Percentiles rank a stretch among this genome's conserved stretches.
These are phyloP conservation scores for Candida peoriensis DNA, from an alignment of 805 yeast genomes.

Conservation along the genomic window DNA sequence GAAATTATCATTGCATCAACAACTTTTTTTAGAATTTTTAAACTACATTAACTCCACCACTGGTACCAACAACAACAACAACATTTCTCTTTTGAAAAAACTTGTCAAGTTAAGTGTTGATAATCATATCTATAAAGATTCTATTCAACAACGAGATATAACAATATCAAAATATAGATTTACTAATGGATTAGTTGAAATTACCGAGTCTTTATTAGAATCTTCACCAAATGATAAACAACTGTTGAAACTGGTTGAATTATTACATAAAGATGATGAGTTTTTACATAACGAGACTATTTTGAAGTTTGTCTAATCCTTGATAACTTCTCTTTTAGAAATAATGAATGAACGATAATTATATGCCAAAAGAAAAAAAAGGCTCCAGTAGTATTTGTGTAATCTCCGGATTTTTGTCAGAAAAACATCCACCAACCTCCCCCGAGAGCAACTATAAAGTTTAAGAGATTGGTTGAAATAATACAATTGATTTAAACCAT, in stretches of 20 bases:
- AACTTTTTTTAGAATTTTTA: constrained; percentile 1
- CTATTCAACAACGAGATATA: not conserved
- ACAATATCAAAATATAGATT: constrained; percentile 5
- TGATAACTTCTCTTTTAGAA: too few species aligned
- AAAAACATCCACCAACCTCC: too few species aligned
- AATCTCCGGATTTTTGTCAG: too few species aligned
- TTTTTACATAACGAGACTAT: not conserved
- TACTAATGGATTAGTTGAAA: constrained; percentile 3
- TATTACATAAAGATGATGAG: constrained; percentile 1
- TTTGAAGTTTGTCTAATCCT: constrained; percentile 1
- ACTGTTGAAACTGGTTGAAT: not conserved
- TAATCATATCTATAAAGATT: constrained; percentile 2
- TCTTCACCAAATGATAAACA: not conserved
- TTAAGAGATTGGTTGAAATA: too few species aligned
- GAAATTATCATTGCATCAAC: constrained; percentile 3
- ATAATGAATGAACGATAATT: too few species aligned
- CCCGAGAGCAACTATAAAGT: too few species aligned
- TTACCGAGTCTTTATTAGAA: constrained; percentile 1
- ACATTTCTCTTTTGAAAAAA: not conserved
- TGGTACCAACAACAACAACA: not conserved
- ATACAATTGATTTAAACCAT: too few species aligned
- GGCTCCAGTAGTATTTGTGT: too few species aligned
- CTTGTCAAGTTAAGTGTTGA: constrained; percentile 4
- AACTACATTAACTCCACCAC: not conserved
- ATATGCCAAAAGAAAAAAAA: too few species aligned